Evolutionary conservation across 2,329 filamentous ascomycete species (phyloP).

Genomic region (Arthrobotrys musiformis): DNA sequence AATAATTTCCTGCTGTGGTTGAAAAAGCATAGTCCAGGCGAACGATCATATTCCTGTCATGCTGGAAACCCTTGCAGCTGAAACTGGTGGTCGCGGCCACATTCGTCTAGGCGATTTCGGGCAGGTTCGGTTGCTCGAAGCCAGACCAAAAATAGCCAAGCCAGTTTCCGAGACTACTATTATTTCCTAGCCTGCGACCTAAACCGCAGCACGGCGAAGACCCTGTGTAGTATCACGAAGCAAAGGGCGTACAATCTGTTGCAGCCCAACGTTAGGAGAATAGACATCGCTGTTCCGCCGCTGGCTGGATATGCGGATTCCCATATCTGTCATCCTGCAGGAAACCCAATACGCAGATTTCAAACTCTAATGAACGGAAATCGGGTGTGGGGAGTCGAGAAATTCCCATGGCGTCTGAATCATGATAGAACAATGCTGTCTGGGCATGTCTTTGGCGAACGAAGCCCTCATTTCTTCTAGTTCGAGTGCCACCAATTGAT

Average conservation of each 20-base stretch:
- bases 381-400: conserved; percentile 2
- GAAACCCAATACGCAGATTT: background rate
- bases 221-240: conserved; percentile 11
- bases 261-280: conserved; percentile 32
- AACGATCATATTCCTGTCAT: conserved; percentile 16
- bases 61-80: conserved; percentile 26
- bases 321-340: background rate
- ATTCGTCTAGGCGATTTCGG: conserved; percentile 19
- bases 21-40: conserved; percentile 44
- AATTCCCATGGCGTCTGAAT: conserved; percentile 22
- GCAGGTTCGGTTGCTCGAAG: conserved; percentile 43
- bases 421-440: conserved; percentile 26
- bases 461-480: background rate
- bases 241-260: conserved; percentile 9
- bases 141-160: conserved; percentile 38
- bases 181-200: background rate
- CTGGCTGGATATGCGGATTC: background rate
- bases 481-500: conserved; percentile 18
- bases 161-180: background rate
- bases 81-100: conserved; percentile 23
- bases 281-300: conserved; percentile 46
- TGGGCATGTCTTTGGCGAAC: conserved; percentile 41
- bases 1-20: conserved; percentile 51
- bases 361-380: background rate
- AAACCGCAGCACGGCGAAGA: conserved; percentile 1